Conservation (phyloP, 2,329 filamentous ascomycete species). For the Amesomyces nigricolor region DNA sequence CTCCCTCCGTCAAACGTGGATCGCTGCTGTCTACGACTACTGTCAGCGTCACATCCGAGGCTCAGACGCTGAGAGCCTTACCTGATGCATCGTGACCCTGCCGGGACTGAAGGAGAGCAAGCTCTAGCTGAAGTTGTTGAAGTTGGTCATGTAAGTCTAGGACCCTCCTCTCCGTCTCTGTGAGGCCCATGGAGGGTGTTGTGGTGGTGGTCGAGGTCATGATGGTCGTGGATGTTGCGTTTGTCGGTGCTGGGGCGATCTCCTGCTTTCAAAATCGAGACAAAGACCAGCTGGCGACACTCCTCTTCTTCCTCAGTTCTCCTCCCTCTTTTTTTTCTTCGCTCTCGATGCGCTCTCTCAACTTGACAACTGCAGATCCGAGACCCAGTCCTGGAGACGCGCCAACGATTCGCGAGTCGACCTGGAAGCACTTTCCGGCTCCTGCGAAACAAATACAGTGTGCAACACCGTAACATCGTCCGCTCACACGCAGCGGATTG, state of each 20-base stretch:
- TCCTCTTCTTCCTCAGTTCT: too few species aligned
- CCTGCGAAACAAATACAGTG: too few species aligned
- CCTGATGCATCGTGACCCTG: slow-evolving; percentile 27
- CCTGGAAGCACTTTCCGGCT: too few species aligned
- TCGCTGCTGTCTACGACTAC: slow-evolving; percentile 4
- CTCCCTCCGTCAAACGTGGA: slow-evolving; percentile 35
- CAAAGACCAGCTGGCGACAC: too few species aligned
- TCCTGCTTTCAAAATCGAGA: too few species aligned
- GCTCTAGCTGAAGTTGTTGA: slow-evolving; percentile 66
- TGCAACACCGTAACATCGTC: too few species aligned
- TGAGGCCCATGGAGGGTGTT: slow-evolving; percentile 46
- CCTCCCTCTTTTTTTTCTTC: too few species aligned
- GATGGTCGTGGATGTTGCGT: background rate
- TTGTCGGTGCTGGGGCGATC: background rate
- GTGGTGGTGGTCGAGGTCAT: slow-evolving; percentile 15
- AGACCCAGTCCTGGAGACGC: too few species aligned
- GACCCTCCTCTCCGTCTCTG: slow-evolving; percentile 59
- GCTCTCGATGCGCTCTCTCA: too few species aligned
- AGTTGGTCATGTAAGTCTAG: slow-evolving; percentile 67
- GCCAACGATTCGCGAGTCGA: too few species aligned
- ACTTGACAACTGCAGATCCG: too few species aligned
- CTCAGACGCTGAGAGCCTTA: background rate
- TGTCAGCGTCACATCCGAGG: background rate
- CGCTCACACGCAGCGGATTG: too few species aligned
- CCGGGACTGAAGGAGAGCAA: slow-evolving; percentile 56